Percentiles rank a stretch among this genome's conserved stretches.
Evolutionary conservation across 345 rosid genomes (phyloP).

Genomic region (Salix viminalis): DNA sequence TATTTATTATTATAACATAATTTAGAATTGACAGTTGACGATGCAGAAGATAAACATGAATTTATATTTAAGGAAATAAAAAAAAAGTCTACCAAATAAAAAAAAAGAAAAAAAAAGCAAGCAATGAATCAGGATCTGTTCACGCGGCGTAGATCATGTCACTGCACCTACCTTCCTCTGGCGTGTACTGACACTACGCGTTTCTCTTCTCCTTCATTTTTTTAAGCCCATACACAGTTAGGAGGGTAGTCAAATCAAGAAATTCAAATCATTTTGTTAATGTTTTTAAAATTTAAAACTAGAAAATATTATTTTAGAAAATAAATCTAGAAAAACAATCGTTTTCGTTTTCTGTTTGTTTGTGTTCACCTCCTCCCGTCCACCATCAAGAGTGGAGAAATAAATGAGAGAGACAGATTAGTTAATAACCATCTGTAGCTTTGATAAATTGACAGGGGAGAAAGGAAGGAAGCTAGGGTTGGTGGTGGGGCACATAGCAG

Average conservation of each 20-base stretch:
- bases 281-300: no score
- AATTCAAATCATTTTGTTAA: no score
- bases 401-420: no score
- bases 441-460: neutral
- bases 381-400: no score
- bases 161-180: neutral
- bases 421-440: no score
- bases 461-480: neutral
- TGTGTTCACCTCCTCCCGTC: neutral
- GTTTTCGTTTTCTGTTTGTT: neutral
- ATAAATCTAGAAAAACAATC: no score
- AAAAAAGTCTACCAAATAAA: neutral
- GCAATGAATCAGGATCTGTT: conserved; percentile 25
- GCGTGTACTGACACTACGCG: neutral
- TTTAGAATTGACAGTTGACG: no score
- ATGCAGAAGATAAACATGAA: neutral
- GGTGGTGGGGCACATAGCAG: neutral
- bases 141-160: conserved; percentile 30
- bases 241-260: no score
- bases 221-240: no score
- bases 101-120: neutral
- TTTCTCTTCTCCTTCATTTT: neutral
- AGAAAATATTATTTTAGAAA: no score
- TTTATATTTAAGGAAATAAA: neutral
- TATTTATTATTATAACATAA: no score